Conservation (phyloP, 202 grass and related monocot species). For the Eragrostis tef region DNA sequence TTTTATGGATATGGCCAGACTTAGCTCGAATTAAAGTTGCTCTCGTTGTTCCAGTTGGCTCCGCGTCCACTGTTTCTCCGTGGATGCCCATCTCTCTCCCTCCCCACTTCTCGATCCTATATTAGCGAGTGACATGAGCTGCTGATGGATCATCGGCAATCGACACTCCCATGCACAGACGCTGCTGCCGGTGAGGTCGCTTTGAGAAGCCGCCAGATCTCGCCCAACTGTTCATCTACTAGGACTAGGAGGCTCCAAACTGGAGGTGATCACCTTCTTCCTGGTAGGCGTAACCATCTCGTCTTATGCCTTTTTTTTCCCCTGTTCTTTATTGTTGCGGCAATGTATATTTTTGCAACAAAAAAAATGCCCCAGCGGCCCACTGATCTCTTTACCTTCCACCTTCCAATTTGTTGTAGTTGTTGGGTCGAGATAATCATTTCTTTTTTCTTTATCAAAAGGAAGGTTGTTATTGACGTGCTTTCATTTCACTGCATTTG, state of each 20-base stretch:
- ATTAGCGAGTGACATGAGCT: not conserved
- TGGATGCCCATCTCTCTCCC: not conserved
- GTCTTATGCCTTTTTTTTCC: too few species aligned
- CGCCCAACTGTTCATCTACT: not conserved
- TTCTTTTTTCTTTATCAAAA: too few species aligned
- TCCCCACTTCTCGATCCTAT: not conserved
- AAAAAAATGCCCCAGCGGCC: not conserved
- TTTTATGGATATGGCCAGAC: too few species aligned
- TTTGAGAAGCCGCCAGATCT: slow-evolving; percentile 10
- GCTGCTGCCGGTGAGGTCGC: not conserved
- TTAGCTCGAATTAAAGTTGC: not conserved
- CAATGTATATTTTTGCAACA: not conserved
- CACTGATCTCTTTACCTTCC: not conserved
- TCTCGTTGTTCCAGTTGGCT: slow-evolving; percentile 4
- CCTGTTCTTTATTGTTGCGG: not conserved
- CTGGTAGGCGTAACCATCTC: not conserved
- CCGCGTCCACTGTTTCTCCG: not conserved
- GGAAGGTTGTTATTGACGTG: not conserved
- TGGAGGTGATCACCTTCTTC: slow-evolving; percentile 32
- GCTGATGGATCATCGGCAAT: not conserved
- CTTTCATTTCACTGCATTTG: not conserved
- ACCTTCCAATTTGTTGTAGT: slow-evolving; percentile 4
- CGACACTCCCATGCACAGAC: not conserved
- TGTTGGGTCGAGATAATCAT: not conserved
- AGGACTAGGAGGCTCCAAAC: not conserved